Percentiles rank a stretch among this genome's conserved stretches.
These are phyloP conservation scores for Pichia sp. DNA, from an alignment of 1,139 yeast genomes.

Conservation along the genomic window DNA sequence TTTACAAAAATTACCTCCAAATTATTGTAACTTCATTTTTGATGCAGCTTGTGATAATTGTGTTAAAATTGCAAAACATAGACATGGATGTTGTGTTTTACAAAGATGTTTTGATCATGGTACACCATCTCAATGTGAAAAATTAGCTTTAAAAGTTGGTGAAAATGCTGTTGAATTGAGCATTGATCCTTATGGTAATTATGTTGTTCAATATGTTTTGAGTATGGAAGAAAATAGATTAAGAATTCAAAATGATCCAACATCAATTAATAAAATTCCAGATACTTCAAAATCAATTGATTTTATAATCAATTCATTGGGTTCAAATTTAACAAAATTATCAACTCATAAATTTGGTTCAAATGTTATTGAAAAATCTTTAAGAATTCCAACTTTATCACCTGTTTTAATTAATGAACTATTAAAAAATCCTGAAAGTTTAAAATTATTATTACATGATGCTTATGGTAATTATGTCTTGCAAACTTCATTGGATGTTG, in stretches of 20 bases:
- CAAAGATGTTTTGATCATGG: slow-evolving; percentile 93
- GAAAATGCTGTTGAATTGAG: slow-evolving; percentile 63
- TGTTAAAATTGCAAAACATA: slow-evolving; percentile 82
- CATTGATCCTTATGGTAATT: slow-evolving; percentile 93
- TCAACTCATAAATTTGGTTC: slow-evolving; percentile 92
- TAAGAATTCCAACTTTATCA: slow-evolving; percentile 49
- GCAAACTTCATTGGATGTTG: slow-evolving; percentile 74
- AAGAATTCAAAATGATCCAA: slow-evolving; percentile 25
- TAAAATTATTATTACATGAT: slow-evolving; percentile 46
- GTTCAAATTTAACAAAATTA: slow-evolving; percentile 48
- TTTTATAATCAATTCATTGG: slow-evolving; percentile 24
- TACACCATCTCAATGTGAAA: slow-evolving; percentile 53
- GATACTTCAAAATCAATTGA: slow-evolving; percentile 31
- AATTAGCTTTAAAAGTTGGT: slow-evolving; percentile 46
- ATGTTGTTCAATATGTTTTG: slow-evolving; percentile 86
- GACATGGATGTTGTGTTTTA: slow-evolving; percentile 96
- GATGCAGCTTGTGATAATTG: slow-evolving; percentile 79
- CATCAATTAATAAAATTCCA: slow-evolving; percentile 35
- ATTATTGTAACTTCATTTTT: slow-evolving; percentile 75
- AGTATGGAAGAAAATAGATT: slow-evolving; percentile 41
- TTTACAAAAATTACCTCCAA: slow-evolving; percentile 63
- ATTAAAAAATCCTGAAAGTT: slow-evolving; percentile 36
- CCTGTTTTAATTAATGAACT: slow-evolving; percentile 39
- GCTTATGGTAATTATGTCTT: slow-evolving; percentile 79
- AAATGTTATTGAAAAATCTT: slow-evolving; percentile 84